Evolutionary conservation across 2,329 filamentous ascomycete species (phyloP).

Genomic region (Alternaria incomplexa): DNA sequence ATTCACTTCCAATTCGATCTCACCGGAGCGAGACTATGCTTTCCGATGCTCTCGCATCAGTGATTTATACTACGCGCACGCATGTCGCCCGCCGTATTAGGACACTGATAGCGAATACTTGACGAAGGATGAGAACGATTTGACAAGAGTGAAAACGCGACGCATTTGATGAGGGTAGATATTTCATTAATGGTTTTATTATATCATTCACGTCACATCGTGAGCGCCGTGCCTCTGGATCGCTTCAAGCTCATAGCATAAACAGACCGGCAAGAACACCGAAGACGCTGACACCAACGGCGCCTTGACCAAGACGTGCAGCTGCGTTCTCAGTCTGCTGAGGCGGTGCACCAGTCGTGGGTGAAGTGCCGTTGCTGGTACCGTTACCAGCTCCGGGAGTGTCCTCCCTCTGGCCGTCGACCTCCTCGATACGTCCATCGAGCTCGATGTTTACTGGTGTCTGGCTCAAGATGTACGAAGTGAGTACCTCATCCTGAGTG

Average conservation of each 20-base stretch:
- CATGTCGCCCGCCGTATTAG: not conserved
- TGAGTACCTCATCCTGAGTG: conserved; percentile 61
- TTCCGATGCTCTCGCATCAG: not conserved
- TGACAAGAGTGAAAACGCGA: not conserved
- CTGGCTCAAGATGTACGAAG: conserved; percentile 56
- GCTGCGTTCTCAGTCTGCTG: conserved; percentile 21
- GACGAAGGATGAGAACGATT: not conserved
- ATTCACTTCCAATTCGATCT: not conserved
- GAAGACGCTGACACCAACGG: conserved; percentile 12
- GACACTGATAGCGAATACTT: not conserved
- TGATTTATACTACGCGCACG: accelerated
- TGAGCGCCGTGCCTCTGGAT: not conserved
- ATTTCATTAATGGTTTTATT: not conserved
- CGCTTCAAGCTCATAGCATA: conserved; percentile 13
- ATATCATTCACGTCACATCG: not conserved
- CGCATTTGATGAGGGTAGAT: not conserved
- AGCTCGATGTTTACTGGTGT: conserved; percentile 60
- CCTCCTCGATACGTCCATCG: conserved; percentile 54
- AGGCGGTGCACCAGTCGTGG: conserved; percentile 13
- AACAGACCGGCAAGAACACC: conserved; percentile 17
- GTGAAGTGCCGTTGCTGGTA: conserved; percentile 24
- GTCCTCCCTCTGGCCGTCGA: conserved; percentile 27
- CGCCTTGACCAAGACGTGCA: conserved; percentile 3
- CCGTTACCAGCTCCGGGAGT: conserved; percentile 17
- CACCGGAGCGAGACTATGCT: not conserved